phyloP scores from a whole-genome alignment of 768 basidiomycete genomes.

The Collybiopsis luxurians region DNA sequence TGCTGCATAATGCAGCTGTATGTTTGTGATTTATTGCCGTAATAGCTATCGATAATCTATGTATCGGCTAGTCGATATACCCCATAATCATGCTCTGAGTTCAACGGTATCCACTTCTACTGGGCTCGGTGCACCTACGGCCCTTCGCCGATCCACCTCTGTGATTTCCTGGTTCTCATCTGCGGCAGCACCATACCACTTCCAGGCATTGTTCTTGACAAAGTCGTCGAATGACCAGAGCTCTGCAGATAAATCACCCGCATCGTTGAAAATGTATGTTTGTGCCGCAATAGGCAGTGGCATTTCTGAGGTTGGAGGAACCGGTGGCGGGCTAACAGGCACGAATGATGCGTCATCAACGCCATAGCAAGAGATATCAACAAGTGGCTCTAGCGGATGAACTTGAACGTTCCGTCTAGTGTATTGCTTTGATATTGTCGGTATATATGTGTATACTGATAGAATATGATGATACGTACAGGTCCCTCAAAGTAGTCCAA shows the following conservation, averaged over 20 bases:
- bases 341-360: slow-evolving; percentile 31
- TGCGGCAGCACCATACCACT: slow-evolving; percentile 60
- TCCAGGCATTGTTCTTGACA: slow-evolving; percentile 68
- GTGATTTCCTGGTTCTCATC: slow-evolving; percentile 36
- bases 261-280: slow-evolving; percentile 68
- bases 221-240: slow-evolving; percentile 88
- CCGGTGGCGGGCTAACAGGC: slow-evolving; percentile 38
- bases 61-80: background rate
- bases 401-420: slow-evolving; percentile 49
- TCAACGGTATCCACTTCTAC: background rate
- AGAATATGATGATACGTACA: slow-evolving; percentile 37
- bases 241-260: slow-evolving; percentile 45
- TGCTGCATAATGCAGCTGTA: too few relatives aligned
- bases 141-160: slow-evolving; percentile 53
- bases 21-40: too few relatives aligned
- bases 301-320: slow-evolving; percentile 31
- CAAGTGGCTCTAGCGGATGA: slow-evolving; percentile 49
- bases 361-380: slow-evolving; percentile 28
- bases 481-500: slow-evolving; percentile 84
- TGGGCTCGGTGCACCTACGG: background rate
- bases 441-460: background rate
- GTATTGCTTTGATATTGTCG: slow-evolving; percentile 63
- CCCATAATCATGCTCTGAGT: background rate
- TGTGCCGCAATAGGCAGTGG: slow-evolving; percentile 47
- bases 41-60: background rate